phyloP scores from a whole-genome alignment of 495 filamentous ascomycete species.

The Amniculicola lignicola region DNA sequence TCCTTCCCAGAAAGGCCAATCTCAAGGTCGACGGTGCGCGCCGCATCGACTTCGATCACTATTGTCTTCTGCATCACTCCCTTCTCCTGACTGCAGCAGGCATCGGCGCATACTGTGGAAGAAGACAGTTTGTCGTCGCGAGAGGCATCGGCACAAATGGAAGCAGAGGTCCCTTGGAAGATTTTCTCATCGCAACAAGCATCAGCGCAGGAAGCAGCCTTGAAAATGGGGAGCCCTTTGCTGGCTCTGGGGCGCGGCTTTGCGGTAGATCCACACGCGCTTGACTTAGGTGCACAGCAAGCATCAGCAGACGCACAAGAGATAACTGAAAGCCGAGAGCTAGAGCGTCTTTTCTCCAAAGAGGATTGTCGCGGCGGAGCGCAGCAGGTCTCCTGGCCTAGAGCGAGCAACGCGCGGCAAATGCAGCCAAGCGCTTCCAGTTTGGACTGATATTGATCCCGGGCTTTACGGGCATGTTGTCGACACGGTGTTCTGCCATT shows the following conservation, averaged over 20 bases:
- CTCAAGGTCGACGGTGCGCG: slow-evolving; percentile 5
- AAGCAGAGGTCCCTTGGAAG: no score
- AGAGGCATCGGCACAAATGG: no score
- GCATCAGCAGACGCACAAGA: not conserved
- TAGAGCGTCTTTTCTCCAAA: not conserved
- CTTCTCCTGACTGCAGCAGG: not conserved
- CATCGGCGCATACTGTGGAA: slow-evolving; percentile 2
- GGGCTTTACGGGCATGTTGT: not conserved
- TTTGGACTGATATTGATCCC: slow-evolving; percentile 28
- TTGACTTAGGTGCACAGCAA: not conserved
- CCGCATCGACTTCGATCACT: not conserved
- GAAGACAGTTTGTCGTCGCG: not conserved
- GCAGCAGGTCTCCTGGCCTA: slow-evolving; percentile 55
- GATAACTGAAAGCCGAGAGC: not conserved
- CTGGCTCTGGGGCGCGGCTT: not conserved
- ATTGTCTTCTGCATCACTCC: not conserved
- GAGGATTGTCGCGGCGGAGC: not conserved
- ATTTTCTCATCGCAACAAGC: not conserved
- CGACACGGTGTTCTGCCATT: not conserved
- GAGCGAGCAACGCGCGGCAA: slow-evolving; percentile 52
- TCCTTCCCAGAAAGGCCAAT: slow-evolving; percentile 14
- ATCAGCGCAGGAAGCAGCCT: not conserved
- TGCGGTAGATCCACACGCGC: not conserved
- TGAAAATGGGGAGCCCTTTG: not conserved
- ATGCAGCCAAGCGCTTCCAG: slow-evolving; percentile 54